Percentiles rank a stretch among this genome's conserved stretches.
Conservation (phyloP, 129 eudicot genomes). For the Heracleum sosnowskyi region DNA sequence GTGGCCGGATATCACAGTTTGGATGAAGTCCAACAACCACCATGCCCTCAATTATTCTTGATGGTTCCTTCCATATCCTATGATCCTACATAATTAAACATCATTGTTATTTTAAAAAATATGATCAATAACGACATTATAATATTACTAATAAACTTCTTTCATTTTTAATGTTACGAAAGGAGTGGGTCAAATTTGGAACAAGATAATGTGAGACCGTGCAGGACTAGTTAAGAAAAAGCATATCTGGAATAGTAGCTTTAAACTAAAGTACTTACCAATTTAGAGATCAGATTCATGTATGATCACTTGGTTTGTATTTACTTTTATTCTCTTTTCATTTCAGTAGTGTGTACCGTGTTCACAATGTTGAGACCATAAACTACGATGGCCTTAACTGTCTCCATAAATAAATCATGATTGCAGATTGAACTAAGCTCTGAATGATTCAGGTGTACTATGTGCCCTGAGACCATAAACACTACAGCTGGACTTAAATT, state of each 20-base stretch:
- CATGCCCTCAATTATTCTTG: slow-evolving; percentile 92
- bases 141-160: not conserved
- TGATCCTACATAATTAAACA: slow-evolving; percentile 55
- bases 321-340: not conserved
- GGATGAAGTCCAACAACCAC: slow-evolving; percentile 98
- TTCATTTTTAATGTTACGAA: not conserved
- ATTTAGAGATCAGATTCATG: not conserved
- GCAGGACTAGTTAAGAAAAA: not conserved
- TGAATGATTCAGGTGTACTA: not conserved
- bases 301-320: not conserved
- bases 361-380: not conserved
- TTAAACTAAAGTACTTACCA: not conserved
- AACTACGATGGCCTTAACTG: not conserved
- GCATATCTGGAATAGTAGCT: not conserved
- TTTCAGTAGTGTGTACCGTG: not conserved
- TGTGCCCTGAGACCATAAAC: not conserved
- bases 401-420: not conserved
- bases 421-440: not conserved
- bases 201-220: not conserved
- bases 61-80: slow-evolving; percentile 74
- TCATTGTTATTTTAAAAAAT: not conserved
- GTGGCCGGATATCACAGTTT: slow-evolving; percentile 65
- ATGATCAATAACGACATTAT: not conserved
- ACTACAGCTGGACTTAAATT: not conserved
- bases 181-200: not conserved